phyloP scores from a whole-genome alignment of 768 basidiomycete genomes.

The Cubamyces lactineus region DNA sequence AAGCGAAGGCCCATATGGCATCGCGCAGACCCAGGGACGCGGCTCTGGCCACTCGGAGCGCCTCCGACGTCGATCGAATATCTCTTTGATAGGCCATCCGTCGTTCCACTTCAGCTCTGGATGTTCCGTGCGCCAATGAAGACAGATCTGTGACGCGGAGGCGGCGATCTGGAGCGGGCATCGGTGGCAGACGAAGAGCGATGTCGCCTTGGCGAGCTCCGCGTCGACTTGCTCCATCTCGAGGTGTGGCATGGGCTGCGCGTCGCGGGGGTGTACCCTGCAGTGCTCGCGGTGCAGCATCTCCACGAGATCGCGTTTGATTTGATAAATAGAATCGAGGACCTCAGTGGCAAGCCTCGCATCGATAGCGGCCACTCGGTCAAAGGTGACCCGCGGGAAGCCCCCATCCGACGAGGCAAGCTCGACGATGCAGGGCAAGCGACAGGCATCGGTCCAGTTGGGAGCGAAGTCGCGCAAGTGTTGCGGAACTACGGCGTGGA shows the following conservation, averaged over 20 bases:
- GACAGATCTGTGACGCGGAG: neutral
- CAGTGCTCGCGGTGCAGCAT: too few species aligned
- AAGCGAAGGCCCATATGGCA: neutral
- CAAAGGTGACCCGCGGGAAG: too few species aligned
- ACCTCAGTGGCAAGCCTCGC: too few species aligned
- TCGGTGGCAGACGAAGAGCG: neutral
- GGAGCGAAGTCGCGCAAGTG: neutral
- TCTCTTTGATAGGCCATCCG: neutral
- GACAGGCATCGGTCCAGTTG: neutral
- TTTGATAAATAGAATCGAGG: too few species aligned
- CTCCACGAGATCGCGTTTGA: too few species aligned
- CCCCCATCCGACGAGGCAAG: neutral
- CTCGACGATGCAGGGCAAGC: neutral
- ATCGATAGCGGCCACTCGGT: too few species aligned
- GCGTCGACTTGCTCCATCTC: neutral
- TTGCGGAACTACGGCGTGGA: neutral
- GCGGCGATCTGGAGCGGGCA: neutral
- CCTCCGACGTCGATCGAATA: neutral
- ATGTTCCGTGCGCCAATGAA: conserved; percentile 1
- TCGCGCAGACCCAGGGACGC: neutral
- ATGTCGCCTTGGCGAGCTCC: neutral
- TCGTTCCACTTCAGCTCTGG: conserved; percentile 2
- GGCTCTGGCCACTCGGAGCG: neutral
- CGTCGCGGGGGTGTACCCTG: too few species aligned
- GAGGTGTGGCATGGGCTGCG: too few species aligned